Conservation (phyloP, 108 stramenopile genomes). For the Mediolabrus comicus region DNA sequence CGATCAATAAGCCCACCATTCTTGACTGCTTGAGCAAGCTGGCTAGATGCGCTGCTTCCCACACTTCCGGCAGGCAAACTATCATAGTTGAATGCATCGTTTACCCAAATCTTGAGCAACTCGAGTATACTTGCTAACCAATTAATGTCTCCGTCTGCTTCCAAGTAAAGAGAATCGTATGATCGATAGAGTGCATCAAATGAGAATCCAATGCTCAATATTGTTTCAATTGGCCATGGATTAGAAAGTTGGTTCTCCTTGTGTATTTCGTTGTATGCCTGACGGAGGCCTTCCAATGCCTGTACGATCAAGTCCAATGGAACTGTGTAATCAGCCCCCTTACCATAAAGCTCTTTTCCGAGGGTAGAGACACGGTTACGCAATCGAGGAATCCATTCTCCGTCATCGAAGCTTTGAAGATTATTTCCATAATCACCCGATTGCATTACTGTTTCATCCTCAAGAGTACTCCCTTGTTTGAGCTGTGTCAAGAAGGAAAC, state of each 20-base stretch:
- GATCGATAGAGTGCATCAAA: constrained; percentile 46
- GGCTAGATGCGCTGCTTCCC: constrained; percentile 21
- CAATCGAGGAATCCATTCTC: constrained; percentile 65
- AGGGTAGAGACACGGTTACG: constrained; percentile 50
- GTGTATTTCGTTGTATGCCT: constrained; percentile 23
- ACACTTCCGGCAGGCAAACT: constrained; percentile 8
- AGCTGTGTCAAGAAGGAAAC: constrained; percentile 48
- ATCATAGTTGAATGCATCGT: constrained; percentile 21
- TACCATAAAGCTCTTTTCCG: constrained; percentile 67
- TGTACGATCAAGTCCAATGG: constrained; percentile 63
- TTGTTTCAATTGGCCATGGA: constrained; percentile 63
- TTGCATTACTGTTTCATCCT: constrained; percentile 32
- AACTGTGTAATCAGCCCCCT: constrained; percentile 66
- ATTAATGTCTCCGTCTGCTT: constrained; percentile 10
- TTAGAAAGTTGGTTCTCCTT: constrained; percentile 12
- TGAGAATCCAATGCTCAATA: constrained; percentile 67
- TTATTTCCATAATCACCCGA: constrained; percentile 6
- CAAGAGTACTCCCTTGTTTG: constrained; percentile 45
- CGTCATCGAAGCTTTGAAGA: constrained; percentile 64
- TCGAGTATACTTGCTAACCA: constrained; percentile 43
- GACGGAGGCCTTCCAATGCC: constrained; percentile 70
- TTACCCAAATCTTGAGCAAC: constrained; percentile 54
- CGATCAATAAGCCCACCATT: constrained; percentile 35
- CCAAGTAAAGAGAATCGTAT: constrained; percentile 35
- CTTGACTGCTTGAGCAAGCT: constrained; percentile 47